A percentile compares a stretch with the other conserved stretches of the same genome.
Conservation (phyloP, 371 early-diverging fungal species). For the Mortierella sp. region DNA sequence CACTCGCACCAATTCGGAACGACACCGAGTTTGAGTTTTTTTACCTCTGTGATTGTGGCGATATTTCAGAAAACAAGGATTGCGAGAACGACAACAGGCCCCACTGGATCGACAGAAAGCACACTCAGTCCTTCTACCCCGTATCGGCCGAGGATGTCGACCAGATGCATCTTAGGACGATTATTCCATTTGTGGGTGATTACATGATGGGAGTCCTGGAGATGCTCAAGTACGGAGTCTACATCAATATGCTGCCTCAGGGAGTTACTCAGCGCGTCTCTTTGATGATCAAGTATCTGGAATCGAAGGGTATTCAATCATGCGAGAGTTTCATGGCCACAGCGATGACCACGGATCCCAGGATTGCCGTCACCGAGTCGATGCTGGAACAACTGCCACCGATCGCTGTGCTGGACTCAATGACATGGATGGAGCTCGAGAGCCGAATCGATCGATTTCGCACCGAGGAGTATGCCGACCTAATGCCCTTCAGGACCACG, state of each 20-base stretch:
- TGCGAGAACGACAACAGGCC: not conserved
- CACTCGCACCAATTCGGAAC: not conserved
- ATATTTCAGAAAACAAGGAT: slow-evolving; percentile 12
- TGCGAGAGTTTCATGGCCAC: not conserved
- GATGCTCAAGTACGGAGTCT: slow-evolving; percentile 33
- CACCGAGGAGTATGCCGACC: not conserved
- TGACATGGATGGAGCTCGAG: not conserved
- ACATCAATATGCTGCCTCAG: not conserved
- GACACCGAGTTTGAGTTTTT: slow-evolving; percentile 22
- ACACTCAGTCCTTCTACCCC: not conserved
- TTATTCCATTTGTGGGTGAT: slow-evolving; percentile 13
- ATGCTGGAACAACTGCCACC: not conserved
- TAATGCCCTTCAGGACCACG: not conserved
- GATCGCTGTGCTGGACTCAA: not conserved
- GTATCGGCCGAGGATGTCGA: slow-evolving; percentile 15
- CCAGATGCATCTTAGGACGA: not conserved
- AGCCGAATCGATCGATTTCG: not conserved
- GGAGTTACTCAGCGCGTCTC: slow-evolving; percentile 7
- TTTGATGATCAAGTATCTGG: not conserved
- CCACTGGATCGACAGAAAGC: slow-evolving; percentile 20
- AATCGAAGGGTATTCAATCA: not conserved
- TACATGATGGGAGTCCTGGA: slow-evolving; percentile 40
- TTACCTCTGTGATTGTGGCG: slow-evolving; percentile 36
- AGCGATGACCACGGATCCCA: not conserved
- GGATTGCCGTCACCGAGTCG: not conserved